Conservation (phyloP, 2,329 filamentous ascomycete species). For the Nemania diffusa region DNA sequence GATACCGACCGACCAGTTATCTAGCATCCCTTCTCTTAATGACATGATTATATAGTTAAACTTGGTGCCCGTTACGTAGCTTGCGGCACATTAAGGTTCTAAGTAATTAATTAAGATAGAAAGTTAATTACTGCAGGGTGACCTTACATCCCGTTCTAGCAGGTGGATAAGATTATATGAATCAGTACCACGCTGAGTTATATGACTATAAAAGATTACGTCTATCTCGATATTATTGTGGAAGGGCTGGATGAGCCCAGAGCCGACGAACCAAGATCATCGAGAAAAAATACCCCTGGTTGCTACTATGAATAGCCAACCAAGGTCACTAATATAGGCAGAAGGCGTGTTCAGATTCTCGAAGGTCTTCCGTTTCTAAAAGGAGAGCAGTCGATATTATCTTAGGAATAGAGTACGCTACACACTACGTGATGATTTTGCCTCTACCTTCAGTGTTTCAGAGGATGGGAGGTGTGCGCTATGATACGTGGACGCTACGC, state of each 20-base stretch:
- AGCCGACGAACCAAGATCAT: background rate
- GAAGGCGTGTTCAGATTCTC: constrained; percentile 5
- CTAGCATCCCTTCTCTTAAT: constrained; percentile 11
- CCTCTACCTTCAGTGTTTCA: background rate
- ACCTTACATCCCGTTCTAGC: background rate
- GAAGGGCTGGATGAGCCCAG: constrained; percentile 22
- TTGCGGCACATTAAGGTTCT: constrained; percentile 2
- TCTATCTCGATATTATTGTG: constrained; percentile 2
- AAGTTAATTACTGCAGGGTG: background rate
- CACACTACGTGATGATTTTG: background rate
- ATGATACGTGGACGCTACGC: background rate
- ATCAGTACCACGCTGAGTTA: background rate
- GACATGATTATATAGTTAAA: background rate
- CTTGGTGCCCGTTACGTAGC: background rate
- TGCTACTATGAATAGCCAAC: constrained; percentile 32
- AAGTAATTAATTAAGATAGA: background rate
- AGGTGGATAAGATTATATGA: background rate
- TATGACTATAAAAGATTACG: constrained; percentile 4
- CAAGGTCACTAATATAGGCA: constrained; percentile 22
- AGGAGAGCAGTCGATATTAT: background rate
- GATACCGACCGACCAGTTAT: background rate
- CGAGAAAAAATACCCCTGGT: background rate
- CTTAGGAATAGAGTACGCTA: background rate
- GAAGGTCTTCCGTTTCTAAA: constrained; percentile 27
- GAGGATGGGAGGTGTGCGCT: background rate